Base-by-base conservation (phyloP, 331 rosid species). In the Pyracantha coccinea region DNA sequence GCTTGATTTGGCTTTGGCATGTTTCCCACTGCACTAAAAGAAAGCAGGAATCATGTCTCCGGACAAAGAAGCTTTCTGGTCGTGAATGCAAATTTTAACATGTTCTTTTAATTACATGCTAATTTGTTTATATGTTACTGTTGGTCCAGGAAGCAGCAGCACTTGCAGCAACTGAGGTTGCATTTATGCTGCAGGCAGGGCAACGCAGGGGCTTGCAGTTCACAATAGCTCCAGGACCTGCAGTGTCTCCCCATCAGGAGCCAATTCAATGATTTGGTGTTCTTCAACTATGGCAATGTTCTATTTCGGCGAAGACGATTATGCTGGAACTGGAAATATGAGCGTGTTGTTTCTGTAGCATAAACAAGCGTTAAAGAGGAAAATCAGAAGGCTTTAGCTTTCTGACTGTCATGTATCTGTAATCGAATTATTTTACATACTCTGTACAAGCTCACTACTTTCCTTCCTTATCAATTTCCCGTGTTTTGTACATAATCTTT, bases 121-220 rank as follows among this genome's bases (percentile, higher is more conserved):
- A 58, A 68, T 28, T n/a, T 41, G 59, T 73, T 59, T 25, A 27
- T 73, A 8, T 58, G 20, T 41, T 60, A 38, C 68, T 83, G 75
- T 78, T 69, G 69, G 28, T 54, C 65, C 92, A 84, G 86, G 86
- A 84, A 81, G 85, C 85, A 47, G 85, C 86, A 74, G 86, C 87
- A 32, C 83, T 82, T 24, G 85, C 86, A 0, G 85, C 82, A 29
- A 69, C 83, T 68, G 87, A 81, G 79, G 85, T 85, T 64, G 89
- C 88, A 71, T 82, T 83, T 80, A 85, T 87, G 86, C 85, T 85
- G 71, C 91, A 79, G 76, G 83, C 88, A 61, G 87, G 83, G 47
- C 79, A 83, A 75, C 84, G 20, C 35, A 74, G 77, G 64, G 85
- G 80, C 63, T 77, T 85, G 70, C 86, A 73, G 69, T 85, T 85